These are phyloP conservation scores for Ogataea nonfermentans DNA, from an alignment of 805 yeast species.

Conservation along the genomic window DNA sequence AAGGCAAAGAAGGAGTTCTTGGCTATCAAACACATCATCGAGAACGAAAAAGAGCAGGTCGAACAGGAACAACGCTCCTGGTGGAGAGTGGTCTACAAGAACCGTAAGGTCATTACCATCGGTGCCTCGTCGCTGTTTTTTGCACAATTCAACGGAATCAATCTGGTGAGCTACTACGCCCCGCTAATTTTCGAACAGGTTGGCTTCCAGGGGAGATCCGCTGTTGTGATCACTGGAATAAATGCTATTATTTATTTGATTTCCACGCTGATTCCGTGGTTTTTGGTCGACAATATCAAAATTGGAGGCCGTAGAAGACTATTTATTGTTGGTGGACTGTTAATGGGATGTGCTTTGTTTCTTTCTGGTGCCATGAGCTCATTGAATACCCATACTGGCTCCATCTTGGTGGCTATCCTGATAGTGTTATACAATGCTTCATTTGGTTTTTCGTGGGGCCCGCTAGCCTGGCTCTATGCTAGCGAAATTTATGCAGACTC, in stretches of 20 bases:
- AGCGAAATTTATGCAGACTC: conserved; percentile 80
- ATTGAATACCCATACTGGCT: conserved; percentile 51
- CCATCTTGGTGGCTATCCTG: conserved; percentile 66
- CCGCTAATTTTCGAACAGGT: conserved; percentile 90
- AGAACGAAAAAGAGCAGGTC: conserved; percentile 20
- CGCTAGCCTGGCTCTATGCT: conserved; percentile 83
- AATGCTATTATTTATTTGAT: conserved; percentile 56
- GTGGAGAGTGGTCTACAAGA: conserved; percentile 21
- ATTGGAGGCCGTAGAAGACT: conserved; percentile 82
- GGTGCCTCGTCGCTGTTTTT: conserved; percentile 85
- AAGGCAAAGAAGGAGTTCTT: conserved; percentile 42
- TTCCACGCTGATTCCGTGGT: conserved; percentile 86
- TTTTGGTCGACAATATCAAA: conserved; percentile 57
- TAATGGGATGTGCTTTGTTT: conserved; percentile 69
- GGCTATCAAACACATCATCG: conserved; percentile 40
- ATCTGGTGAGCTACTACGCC: conserved; percentile 84
- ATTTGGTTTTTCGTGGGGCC: conserved; percentile 90
- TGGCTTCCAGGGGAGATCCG: conserved; percentile 83
- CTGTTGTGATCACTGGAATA: conserved; percentile 84
- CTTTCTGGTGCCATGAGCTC: conserved; percentile 61
- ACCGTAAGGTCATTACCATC: conserved; percentile 56
- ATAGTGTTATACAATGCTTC: conserved; percentile 78
- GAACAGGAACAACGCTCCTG: conserved; percentile 29
- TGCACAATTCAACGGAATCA: conserved; percentile 89
- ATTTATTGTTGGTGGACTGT: conserved; percentile 66